A percentile compares a stretch with the other conserved stretches of the same genome.
Conservation (phyloP, 1,284 basidiomycete species). For the Schizopora paradoxa region DNA sequence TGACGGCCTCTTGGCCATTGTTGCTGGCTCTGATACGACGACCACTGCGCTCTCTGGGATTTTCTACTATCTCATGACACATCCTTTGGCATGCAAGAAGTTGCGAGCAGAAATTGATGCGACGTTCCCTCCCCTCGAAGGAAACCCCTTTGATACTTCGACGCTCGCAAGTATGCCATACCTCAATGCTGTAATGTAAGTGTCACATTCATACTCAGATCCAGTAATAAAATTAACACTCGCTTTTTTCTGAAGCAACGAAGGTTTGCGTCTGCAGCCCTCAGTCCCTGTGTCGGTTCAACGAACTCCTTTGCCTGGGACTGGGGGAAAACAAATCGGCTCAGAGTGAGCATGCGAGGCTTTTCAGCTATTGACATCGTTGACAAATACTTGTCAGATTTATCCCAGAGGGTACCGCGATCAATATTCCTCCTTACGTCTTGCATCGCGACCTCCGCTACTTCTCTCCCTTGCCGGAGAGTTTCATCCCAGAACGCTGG, state of each 20-base stretch:
- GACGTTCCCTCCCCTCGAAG: constrained; percentile 18
- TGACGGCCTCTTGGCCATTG: constrained; percentile 32
- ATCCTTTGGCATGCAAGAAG: constrained; percentile 26
- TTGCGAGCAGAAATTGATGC: constrained; percentile 28
- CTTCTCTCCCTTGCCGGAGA: constrained; percentile 35
- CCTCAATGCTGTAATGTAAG: constrained; percentile 31
- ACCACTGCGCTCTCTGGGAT: constrained; percentile 29
- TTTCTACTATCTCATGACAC: constrained; percentile 28
- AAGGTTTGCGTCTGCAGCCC: constrained; percentile 10
- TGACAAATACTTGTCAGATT: constrained; percentile 29
- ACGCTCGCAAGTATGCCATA: constrained; percentile 26
- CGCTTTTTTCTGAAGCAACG: constrained; percentile 6
- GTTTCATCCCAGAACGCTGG: constrained; percentile 41
- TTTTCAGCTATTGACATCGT: neutral
- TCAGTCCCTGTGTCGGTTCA: constrained; percentile 11
- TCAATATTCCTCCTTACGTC: constrained; percentile 42
- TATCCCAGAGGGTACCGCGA: constrained; percentile 44
- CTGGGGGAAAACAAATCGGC: constrained; percentile 6
- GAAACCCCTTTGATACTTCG: constrained; percentile 16
- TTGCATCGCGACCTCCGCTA: constrained; percentile 38
- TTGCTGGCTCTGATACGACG: constrained; percentile 34
- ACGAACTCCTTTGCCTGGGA: constrained; percentile 11
- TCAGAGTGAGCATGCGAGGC: constrained; percentile 8
- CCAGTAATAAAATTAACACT: neutral
- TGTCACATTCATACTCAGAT: neutral